Evolutionary conservation across 2,329 filamentous ascomycete species (phyloP).

Genomic region (Pseudonectria buxi): DNA sequence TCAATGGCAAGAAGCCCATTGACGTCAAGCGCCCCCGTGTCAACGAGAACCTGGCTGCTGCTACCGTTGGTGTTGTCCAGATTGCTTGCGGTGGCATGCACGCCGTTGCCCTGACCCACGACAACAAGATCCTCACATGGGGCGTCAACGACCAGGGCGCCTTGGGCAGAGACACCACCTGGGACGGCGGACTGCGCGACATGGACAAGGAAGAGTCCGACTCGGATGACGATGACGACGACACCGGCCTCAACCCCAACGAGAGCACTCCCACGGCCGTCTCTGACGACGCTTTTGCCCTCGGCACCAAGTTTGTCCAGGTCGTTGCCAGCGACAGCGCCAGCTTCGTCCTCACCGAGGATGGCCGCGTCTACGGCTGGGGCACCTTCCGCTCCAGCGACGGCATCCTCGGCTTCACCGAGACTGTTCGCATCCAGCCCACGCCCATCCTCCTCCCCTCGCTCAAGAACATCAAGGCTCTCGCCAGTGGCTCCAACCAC

Average conservation of each 20-base stretch:
- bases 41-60: conserved; percentile 57
- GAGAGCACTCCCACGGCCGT: conserved; percentile 63
- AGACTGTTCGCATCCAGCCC: conserved; percentile 42
- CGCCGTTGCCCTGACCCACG: conserved; percentile 65
- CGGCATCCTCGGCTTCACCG: conserved; percentile 58
- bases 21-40: conserved; percentile 78
- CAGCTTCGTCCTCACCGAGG: conserved; percentile 67
- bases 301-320: conserved; percentile 54
- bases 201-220: conserved; percentile 50
- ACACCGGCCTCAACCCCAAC: conserved; percentile 61
- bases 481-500: conserved; percentile 65
- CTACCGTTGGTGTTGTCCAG: conserved; percentile 68
- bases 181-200: conserved; percentile 57
- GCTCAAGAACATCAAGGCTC: conserved; percentile 58
- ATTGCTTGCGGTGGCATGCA: conserved; percentile 80
- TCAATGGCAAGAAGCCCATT: conserved; percentile 53
- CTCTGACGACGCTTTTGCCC: conserved; percentile 50
- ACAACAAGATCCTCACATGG: conserved; percentile 80
- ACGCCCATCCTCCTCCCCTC: conserved; percentile 50
- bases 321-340: conserved; percentile 68
- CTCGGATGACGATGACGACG: conserved; percentile 53
- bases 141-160: conserved; percentile 83
- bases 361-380: conserved; percentile 75
- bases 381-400: conserved; percentile 67
- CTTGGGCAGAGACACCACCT: conserved; percentile 65